Percentiles rank a stretch among this genome's conserved stretches.
Evolutionary conservation across 2,329 filamentous ascomycete species (phyloP).

Genomic region (Ophiosphaerella korrae): DNA sequence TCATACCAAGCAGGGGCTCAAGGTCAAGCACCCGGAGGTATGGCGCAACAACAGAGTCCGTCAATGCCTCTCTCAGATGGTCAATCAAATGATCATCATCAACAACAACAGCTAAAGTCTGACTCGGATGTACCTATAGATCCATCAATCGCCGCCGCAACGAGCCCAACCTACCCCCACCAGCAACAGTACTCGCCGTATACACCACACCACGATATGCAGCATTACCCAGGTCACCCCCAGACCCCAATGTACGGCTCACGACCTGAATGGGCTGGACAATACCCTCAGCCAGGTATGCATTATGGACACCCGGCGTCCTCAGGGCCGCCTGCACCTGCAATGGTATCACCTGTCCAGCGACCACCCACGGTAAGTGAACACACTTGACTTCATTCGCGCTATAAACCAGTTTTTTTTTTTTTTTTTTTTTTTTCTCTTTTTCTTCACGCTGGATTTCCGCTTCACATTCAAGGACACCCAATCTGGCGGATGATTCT

Average conservation of each 20-base stretch:
- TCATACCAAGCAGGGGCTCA: constrained; percentile 77
- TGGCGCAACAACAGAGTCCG: constrained; percentile 99
- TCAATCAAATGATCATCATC: constrained; percentile 71
- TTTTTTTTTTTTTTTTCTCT: too few relatives aligned
- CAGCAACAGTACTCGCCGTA: constrained; percentile 85
- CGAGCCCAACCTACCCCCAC: constrained; percentile 88
- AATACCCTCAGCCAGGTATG: constrained; percentile 57
- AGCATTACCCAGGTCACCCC: constrained; percentile 70
- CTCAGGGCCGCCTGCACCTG: constrained; percentile 60
- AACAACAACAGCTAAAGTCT: constrained; percentile 76
- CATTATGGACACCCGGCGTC: constrained; percentile 61
- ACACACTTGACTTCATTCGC: too few relatives aligned
- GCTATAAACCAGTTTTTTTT: too few relatives aligned
- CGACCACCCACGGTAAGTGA: constrained; percentile 66
- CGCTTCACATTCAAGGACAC: too few relatives aligned
- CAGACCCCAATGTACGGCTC: constrained; percentile 65
- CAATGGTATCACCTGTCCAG: constrained; percentile 64
- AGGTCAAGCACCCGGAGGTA: constrained; percentile 79
- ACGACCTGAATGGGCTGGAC: constrained; percentile 73
- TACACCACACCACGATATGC: constrained; percentile 82
- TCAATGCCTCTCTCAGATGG: constrained; percentile 86
- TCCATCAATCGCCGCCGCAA: constrained; percentile 92
- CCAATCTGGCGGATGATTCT: background rate
- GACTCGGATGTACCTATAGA: constrained; percentile 98
- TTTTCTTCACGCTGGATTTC: background rate